These are phyloP conservation scores for Scheffersomyces segobiensis DNA, from an alignment of 1,139 yeast genomes.

Conservation along the genomic window DNA sequence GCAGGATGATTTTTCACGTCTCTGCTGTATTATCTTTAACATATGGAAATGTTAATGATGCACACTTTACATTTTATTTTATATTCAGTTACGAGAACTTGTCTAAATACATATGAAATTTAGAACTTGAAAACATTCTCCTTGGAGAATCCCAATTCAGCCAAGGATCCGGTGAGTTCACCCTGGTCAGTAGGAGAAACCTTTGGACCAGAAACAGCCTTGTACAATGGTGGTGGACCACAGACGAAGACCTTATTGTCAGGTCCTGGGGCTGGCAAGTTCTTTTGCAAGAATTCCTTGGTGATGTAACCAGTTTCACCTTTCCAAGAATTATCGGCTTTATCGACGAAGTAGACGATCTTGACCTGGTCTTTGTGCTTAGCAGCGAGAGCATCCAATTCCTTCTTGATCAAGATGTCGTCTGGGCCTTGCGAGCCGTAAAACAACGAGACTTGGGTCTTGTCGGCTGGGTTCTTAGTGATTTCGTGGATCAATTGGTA, in stretches of 20 bases:
- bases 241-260: slow-evolving; percentile 90
- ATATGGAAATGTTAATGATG: neutral
- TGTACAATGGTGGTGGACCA: slow-evolving; percentile 30
- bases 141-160: slow-evolving; percentile 84
- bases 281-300: slow-evolving; percentile 46
- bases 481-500: slow-evolving; percentile 78
- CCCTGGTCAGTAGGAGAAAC: slow-evolving; percentile 91
- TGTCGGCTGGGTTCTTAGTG: slow-evolving; percentile 73
- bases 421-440: slow-evolving; percentile 77
- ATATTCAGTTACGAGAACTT: neutral
- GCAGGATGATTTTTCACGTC: neutral
- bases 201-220: slow-evolving; percentile 70
- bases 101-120: slow-evolving; percentile 2
- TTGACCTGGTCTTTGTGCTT: slow-evolving; percentile 74
- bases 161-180: slow-evolving; percentile 82
- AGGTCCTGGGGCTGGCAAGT: slow-evolving; percentile 63
- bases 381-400: slow-evolving; percentile 65
- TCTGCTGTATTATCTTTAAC: neutral
- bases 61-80: neutral
- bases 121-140: slow-evolving; percentile 90
- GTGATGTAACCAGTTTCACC: slow-evolving; percentile 49
- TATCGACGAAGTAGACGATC: slow-evolving; percentile 79
- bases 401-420: slow-evolving; percentile 77
- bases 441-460: slow-evolving; percentile 76
- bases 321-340: slow-evolving; percentile 51